Base-by-base conservation (phyloP, 306 rosid genomes). In the Acacia crassicarpa region DNA sequence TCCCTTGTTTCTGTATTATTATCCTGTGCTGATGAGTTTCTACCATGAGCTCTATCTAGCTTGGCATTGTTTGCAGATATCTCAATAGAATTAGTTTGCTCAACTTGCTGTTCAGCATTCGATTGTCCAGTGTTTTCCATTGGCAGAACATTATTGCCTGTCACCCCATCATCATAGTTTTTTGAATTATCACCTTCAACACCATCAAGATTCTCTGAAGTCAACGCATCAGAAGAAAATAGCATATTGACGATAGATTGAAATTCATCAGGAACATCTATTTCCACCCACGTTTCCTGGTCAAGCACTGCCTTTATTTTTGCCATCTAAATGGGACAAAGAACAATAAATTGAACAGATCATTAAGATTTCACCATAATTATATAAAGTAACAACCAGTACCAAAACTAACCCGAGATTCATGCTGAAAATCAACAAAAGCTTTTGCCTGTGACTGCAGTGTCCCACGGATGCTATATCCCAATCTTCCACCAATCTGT, bases 261-360 rank as follows among this genome's bases (percentile, higher is more conserved):
- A 90, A 96, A 96, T 87, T 96, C 99, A 74, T 96, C 97, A 83
- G 99, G 98, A 80, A 96, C 96, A 74, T 96, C 99, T 69, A 93
- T 91, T 90, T 96, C 99, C 87, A 93, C 97, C 99, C 99, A 96
- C 0, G 99, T 96, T 86, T 96, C 99, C 83, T 93, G 98, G 87
- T 96, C 98, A 83, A 96, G 99, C 79, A 96, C 94, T 17, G 98
- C 99, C 89, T 84, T 96, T 43, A 96, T 91, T 88, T 96, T 96
- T 84, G 98, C 69, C 99, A 94, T 87, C 99, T 96, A 77, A 48
- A 74, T 32, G 76, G 86, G 83, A 81, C 63, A 74, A 83, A 81
- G 78, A 4, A 74, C 38, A 74, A 79, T 86, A 82, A 89, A 73
- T 74, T 78, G 41, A 33, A 76, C 45, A 65, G 5, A 40, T 22